phyloP scores from a whole-genome alignment of 805 yeast species.

The Ogataea pignaliae region DNA sequence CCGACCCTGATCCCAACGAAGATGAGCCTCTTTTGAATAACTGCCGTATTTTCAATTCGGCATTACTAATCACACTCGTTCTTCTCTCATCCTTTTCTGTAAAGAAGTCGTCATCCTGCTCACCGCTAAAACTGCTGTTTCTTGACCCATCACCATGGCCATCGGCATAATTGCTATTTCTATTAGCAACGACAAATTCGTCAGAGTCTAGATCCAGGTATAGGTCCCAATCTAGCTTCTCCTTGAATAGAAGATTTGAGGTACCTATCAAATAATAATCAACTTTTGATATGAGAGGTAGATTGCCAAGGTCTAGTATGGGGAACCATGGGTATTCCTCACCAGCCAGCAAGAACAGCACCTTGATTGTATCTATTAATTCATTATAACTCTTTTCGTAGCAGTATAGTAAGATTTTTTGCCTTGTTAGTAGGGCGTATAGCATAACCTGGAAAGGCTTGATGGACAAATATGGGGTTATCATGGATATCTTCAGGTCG shows the following conservation, averaged over 20 bases:
- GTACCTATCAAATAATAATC: conserved; percentile 57
- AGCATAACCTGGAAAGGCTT: conserved; percentile 37
- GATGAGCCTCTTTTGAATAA: conserved; percentile 16
- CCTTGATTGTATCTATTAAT: conserved; percentile 41
- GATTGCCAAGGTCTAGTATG: conserved; percentile 54
- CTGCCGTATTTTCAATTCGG: conserved; percentile 16
- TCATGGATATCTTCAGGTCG: conserved; percentile 1
- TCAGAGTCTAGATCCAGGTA: conserved; percentile 56
- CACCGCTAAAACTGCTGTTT: neutral
- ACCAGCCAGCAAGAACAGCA: conserved; percentile 37
- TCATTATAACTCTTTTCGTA: conserved; percentile 43
- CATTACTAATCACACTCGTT: conserved; percentile 11
- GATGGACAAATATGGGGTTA: conserved; percentile 19
- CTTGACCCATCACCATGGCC: too few species aligned
- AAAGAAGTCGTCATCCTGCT: conserved; percentile 3
- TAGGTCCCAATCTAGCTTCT: conserved; percentile 52
- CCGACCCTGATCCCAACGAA: neutral
- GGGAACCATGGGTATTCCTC: conserved; percentile 34
- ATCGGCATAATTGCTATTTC: conserved; percentile 5
- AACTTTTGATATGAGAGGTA: conserved; percentile 42
- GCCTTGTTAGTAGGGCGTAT: conserved; percentile 45
- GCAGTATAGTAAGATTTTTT: conserved; percentile 34
- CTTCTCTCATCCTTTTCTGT: conserved; percentile 7
- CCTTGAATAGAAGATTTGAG: conserved; percentile 59
- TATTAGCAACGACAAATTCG: conserved; percentile 31